Evolutionary conservation across 2,329 filamentous ascomycete genomes (phyloP).

Genomic region (Onygena corvina): DNA sequence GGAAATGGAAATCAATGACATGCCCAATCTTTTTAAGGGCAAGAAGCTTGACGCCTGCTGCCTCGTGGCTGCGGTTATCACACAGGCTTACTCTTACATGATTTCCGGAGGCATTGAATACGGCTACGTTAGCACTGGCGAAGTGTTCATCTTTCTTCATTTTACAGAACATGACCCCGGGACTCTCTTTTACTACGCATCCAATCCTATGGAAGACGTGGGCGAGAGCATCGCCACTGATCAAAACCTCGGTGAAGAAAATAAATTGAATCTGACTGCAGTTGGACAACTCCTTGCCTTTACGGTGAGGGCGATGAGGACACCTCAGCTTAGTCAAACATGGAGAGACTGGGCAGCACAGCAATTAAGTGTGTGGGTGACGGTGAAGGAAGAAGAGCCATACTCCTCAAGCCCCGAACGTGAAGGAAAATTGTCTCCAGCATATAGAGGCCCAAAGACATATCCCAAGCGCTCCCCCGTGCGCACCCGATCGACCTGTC

Average conservation of each 20-base stretch:
- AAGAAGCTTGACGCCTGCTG: conserved; percentile 29
- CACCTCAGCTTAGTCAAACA: conserved; percentile 11
- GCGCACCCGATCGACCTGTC: conserved; percentile 11
- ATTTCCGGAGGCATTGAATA: conserved; percentile 36
- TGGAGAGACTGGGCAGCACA: conserved; percentile 16
- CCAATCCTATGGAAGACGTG: conserved; percentile 24
- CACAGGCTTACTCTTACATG: conserved; percentile 42
- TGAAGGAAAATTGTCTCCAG: conserved; percentile 10
- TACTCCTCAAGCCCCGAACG: background rate
- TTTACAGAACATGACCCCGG: conserved; percentile 22
- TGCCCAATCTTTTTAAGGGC: conserved; percentile 25
- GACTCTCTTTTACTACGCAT: conserved; percentile 25
- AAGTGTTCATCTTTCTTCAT: conserved; percentile 37
- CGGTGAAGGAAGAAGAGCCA: conserved; percentile 18
- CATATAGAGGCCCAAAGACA: background rate
- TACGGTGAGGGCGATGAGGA: conserved; percentile 20
- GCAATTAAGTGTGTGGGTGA: conserved; percentile 18
- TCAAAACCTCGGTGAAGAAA: conserved; percentile 8
- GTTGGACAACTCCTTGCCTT: conserved; percentile 25
- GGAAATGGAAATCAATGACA: conserved; percentile 32
- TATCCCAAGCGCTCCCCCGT: conserved; percentile 9
- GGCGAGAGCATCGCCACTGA: conserved; percentile 17
- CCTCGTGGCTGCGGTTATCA: conserved; percentile 34
- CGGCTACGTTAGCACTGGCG: conserved; percentile 33
- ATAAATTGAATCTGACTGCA: conserved; percentile 24